Evolutionary conservation across 306 rosid species (phyloP).

Genomic region (Cucumis melo): DNA sequence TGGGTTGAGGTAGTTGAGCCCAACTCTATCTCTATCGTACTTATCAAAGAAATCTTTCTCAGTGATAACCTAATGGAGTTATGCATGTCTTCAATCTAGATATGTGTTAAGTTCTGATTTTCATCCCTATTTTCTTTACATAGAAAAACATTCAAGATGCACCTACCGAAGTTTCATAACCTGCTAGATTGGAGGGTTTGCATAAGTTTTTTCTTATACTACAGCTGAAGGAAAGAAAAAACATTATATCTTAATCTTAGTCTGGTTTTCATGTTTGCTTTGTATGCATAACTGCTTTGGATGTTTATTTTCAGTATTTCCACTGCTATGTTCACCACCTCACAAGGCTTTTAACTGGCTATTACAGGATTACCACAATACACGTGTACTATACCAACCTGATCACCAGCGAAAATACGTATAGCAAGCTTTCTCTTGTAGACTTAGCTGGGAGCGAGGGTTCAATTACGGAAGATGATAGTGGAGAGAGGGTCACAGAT

Average conservation of each 20-base stretch:
- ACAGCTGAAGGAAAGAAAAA: not conserved
- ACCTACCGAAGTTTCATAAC: too few relatives aligned
- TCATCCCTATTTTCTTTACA: too few relatives aligned
- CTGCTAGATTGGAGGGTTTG: not conserved
- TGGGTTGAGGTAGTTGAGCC: too few relatives aligned
- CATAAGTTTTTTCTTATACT: not conserved
- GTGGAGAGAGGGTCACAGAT: conserved; percentile 82
- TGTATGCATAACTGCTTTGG: not conserved
- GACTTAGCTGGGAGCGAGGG: conserved; percentile 99
- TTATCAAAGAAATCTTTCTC: too few relatives aligned
- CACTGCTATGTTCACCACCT: not conserved
- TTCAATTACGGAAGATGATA: conserved; percentile 69
- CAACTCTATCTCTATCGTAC: too few relatives aligned
- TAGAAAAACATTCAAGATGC: not conserved
- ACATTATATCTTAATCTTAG: not conserved
- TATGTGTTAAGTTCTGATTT: too few relatives aligned
- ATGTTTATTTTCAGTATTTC: not conserved
- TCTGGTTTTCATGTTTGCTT: not conserved
- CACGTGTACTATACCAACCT: conserved; percentile 60
- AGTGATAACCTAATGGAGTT: too few relatives aligned
- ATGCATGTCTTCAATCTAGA: too few relatives aligned
- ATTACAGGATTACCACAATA: conserved; percentile 59
- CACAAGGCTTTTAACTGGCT: conserved; percentile 18
- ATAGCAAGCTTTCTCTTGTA: conserved; percentile 80
- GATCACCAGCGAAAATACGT: conserved; percentile 63